Conservation (phyloP, 371 early-diverging fungal species). For the Mortierella polycephala region DNA sequence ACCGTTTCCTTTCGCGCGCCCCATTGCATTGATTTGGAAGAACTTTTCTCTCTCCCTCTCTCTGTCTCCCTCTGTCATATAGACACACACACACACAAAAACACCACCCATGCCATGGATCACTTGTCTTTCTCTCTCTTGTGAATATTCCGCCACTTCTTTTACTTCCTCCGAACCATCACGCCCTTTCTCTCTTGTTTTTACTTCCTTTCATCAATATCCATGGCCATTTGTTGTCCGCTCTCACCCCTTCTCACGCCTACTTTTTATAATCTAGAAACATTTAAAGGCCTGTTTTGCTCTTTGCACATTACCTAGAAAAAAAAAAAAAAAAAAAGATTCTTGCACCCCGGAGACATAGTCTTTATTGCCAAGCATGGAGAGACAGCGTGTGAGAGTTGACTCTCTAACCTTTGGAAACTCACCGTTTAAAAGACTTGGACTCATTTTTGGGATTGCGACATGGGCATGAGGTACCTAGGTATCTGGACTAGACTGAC, state of each 20-base stretch:
- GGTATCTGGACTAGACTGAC: not conserved
- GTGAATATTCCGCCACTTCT: conserved; percentile 1
- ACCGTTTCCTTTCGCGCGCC: not conserved
- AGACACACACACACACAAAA: not conserved
- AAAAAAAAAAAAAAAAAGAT: conserved; percentile 6
- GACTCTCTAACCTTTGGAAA: too few species aligned
- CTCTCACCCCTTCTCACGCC: too few species aligned
- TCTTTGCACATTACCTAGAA: conserved; percentile 2
- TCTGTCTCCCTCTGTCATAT: not conserved
- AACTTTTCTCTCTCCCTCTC: not conserved
- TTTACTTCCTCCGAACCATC: not conserved
- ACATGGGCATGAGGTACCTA: not conserved
- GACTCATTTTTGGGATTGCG: not conserved
- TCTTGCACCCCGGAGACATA: too few species aligned
- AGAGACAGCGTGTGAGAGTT: not conserved
- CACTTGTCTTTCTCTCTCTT: conserved; percentile 3
- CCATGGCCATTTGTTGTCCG: too few species aligned
- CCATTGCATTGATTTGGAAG: too few species aligned
- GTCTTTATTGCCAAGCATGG: not conserved
- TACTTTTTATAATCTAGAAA: too few species aligned
- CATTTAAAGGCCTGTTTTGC: not conserved
- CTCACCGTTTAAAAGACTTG: not conserved
- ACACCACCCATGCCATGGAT: not conserved
- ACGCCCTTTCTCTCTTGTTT: not conserved
- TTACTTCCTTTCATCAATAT: too few species aligned